Evolutionary conservation across 2,329 filamentous ascomycete genomes (phyloP), one percentile per base, ranked within the genome.

Genomic region (Fusarium oxysporum): DNA sequence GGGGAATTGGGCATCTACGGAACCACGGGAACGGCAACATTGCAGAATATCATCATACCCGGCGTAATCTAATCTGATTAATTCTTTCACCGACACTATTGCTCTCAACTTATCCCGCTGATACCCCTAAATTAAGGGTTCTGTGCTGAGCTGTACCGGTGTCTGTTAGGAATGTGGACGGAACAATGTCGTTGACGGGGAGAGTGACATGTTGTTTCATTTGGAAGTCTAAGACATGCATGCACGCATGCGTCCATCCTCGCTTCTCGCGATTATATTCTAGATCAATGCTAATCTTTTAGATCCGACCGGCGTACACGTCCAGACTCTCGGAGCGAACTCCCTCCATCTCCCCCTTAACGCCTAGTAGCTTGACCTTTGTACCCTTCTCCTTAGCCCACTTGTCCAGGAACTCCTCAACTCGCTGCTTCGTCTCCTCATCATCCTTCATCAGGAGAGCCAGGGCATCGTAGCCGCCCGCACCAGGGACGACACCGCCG

Each of bases 391-490:
- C 83, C 73, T 81, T 76, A 67, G 86, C 91, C 92, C 94, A 98
- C 32, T 84, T 83, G 25, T 83, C 84, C 65, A 97, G 81, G 47
- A 94, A 91, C 47, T 83, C 82, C 70, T 88, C 86, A 28, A 98
- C 82, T 17, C 85, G 83, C 28, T 80, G 79, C 62, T 92, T 83
- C 3, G 93, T 93, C 54, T 87, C 87, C 40, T 86, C 86, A 59
- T 93, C 90, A 76, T 98, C 93, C 77, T 88, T 87, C 72, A 97
- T 89, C 66, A 99, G 82, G 68, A 99, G 81, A 2, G 92, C 93
- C 62, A 97, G 87, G 3, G 96, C 96, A 85, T 99, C 96, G 78
- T 93, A 98, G 0, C 96, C 96, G 14, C 96, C 96, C 0, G 96
- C 96, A 0, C 96, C 96, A 0, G 96, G 96, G 0, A 98, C 96